These are phyloP conservation scores for Yamadazyma nakazawae DNA, from an alignment of 805 yeast species.

Conservation along the genomic window DNA sequence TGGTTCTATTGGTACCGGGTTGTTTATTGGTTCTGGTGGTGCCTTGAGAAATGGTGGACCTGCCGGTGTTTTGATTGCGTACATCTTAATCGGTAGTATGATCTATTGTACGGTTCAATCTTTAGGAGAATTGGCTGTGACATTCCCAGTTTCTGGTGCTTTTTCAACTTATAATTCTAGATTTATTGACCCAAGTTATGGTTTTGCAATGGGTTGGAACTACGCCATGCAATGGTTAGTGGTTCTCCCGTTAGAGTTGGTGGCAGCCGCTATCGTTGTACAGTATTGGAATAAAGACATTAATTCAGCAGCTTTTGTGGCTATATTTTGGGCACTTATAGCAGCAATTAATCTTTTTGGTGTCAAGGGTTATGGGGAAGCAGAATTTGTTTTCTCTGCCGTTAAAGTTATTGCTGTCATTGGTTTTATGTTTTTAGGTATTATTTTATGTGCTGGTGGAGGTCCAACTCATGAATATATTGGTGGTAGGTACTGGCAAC, in stretches of 20 bases:
- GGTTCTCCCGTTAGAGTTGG: slow-evolving; percentile 56
- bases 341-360: slow-evolving; percentile 47
- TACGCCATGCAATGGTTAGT: slow-evolving; percentile 53
- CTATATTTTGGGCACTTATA: slow-evolving; percentile 49
- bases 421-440: slow-evolving; percentile 56
- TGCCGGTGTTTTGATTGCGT: slow-evolving; percentile 62
- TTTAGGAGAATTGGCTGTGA: slow-evolving; percentile 60
- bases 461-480: slow-evolving; percentile 48
- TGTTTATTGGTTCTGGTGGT: slow-evolving; percentile 71
- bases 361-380: slow-evolving; percentile 58
- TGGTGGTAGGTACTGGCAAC: slow-evolving; percentile 49
- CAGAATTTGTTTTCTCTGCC: slow-evolving; percentile 61
- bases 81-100: slow-evolving; percentile 54
- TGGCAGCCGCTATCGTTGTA: slow-evolving; percentile 57
- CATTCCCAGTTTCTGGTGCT: slow-evolving; percentile 68
- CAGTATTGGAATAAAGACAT: slow-evolving; percentile 50
- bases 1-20: slow-evolving; percentile 85
- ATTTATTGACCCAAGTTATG: slow-evolving; percentile 61
- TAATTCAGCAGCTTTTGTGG: slow-evolving; percentile 63
- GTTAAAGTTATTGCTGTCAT: slow-evolving; percentile 60
- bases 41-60: slow-evolving; percentile 70
- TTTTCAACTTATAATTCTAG: slow-evolving; percentile 59
- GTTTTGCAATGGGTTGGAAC: slow-evolving; percentile 61
- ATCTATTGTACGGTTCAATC: slow-evolving; percentile 52
- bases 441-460: slow-evolving; percentile 41